Percentiles rank a stretch among this genome's conserved stretches.
These are phyloP conservation scores for Lactarius vividus DNA, from an alignment of 768 basidiomycete genomes.

Conservation along the genomic window DNA sequence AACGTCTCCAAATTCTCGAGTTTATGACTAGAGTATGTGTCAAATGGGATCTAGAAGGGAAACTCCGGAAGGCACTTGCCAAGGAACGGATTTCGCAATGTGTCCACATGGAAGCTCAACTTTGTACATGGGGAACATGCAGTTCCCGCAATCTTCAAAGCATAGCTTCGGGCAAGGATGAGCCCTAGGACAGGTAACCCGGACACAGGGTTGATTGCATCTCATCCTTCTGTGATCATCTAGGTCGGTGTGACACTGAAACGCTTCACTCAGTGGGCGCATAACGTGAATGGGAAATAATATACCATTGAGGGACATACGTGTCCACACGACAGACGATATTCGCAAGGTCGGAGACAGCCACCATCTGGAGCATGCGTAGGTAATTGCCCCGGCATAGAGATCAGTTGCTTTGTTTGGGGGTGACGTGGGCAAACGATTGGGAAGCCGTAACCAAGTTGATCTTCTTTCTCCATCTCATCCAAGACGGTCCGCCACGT, in stretches of 20 bases:
- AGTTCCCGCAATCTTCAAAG: conserved; percentile 33
- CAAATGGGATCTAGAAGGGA: background rate
- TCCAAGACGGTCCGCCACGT: conserved; percentile 62
- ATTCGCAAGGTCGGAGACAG: conserved; percentile 34
- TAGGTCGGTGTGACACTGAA: conserved; percentile 30
- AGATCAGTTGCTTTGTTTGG: background rate
- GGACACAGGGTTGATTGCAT: conserved; percentile 31
- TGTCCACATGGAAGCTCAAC: conserved; percentile 35
- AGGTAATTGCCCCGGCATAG: conserved; percentile 23
- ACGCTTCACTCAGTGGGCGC: background rate
- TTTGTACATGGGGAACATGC: conserved; percentile 29
- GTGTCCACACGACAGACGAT: conserved; percentile 35
- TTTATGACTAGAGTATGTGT: conserved; percentile 27
- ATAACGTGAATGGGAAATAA: background rate
- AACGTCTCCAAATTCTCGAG: conserved; percentile 30
- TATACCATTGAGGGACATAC: conserved; percentile 33
- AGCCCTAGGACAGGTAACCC: conserved; percentile 26
- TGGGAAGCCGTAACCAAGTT: conserved; percentile 18
- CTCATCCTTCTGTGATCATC: conserved; percentile 28
- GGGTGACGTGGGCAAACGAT: conserved; percentile 26
- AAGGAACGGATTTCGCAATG: conserved; percentile 26
- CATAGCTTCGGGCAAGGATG: conserved; percentile 34
- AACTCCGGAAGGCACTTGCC: conserved; percentile 28
- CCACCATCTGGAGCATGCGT: conserved; percentile 32
- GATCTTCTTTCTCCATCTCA: conserved; percentile 47